These are phyloP conservation scores for Leishmania gerbilli DNA, from an alignment of 208 protist genomes.

Conservation along the genomic window DNA sequence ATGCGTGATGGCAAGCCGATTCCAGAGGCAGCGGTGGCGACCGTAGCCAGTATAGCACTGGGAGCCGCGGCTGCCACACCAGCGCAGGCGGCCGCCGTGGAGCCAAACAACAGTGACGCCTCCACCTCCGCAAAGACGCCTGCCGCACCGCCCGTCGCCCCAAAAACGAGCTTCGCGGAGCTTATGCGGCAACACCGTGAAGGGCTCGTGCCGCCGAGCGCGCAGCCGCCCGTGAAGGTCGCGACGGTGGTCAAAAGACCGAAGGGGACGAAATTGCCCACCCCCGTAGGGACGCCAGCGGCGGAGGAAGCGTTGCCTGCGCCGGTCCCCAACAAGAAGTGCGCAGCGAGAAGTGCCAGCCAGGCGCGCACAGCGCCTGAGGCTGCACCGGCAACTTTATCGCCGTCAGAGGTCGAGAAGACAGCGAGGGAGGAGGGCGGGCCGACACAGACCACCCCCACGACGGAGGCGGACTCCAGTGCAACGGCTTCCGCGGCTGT, in stretches of 20 bases:
- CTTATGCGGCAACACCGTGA: slow-evolving; percentile 41
- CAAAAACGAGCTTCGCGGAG: slow-evolving; percentile 29
- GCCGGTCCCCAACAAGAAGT: not conserved
- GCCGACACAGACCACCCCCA: not conserved
- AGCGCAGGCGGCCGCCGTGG: not conserved
- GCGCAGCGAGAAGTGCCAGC: not conserved
- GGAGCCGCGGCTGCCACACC: not conserved
- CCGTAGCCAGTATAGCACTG: not conserved
- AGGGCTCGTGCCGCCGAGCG: slow-evolving; percentile 20
- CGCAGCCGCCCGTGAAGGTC: slow-evolving; percentile 36
- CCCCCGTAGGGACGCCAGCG: not conserved
- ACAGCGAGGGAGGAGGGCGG: not conserved
- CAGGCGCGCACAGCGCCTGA: not conserved
- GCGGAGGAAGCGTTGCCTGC: not conserved
- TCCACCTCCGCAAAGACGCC: not conserved
- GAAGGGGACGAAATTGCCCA: slow-evolving; percentile 4
- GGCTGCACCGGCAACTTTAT: not conserved
- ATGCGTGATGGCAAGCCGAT: slow-evolving; percentile 25
- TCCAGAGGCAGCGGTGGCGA: slow-evolving; percentile 1
- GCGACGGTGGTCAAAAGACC: slow-evolving; percentile 38
- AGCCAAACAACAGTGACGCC: not conserved
- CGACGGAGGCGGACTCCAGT: not conserved
- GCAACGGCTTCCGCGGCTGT: not conserved
- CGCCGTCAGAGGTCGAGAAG: not conserved
- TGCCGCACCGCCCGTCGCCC: not conserved